These are phyloP conservation scores for Spergularia marina DNA, from an alignment of 148 eudicot species.

Conservation along the genomic window DNA sequence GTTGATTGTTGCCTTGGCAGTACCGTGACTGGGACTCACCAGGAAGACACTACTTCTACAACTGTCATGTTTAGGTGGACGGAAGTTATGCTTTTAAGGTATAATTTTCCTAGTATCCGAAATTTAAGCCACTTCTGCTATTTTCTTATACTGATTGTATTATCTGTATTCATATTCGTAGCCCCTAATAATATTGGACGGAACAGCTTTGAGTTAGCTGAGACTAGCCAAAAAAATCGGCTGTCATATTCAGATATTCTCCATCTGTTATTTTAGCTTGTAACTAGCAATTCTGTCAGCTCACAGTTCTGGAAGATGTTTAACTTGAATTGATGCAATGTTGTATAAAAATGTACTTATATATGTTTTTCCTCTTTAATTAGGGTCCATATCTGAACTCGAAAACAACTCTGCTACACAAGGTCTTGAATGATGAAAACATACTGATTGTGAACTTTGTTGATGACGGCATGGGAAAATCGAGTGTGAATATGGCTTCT, in stretches of 20 bases:
- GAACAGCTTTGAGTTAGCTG: no score
- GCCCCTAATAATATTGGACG: no score
- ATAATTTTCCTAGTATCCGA: background rate
- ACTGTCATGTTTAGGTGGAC: conserved; percentile 49
- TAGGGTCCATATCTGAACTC: conserved; percentile 57
- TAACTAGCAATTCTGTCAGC: no score
- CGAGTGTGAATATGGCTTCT: background rate
- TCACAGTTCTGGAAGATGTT: no score
- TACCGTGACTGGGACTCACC: conserved; percentile 52
- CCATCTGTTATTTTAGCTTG: no score
- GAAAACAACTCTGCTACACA: conserved; percentile 52
- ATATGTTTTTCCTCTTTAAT: background rate
- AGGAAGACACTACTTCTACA: conserved; percentile 36
- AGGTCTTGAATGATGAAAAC: conserved; percentile 59
- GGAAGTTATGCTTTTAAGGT: conserved; percentile 60
- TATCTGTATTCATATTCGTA: no score
- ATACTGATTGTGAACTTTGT: conserved; percentile 57
- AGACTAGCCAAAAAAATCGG: no score
- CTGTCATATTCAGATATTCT: no score
- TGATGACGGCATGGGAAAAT: conserved; percentile 20
- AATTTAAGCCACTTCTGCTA: background rate
- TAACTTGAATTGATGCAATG: background rate
- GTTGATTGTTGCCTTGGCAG: conserved; percentile 7
- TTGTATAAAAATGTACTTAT: background rate
- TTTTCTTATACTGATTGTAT: background rate